phyloP scores from a whole-genome alignment of 2,329 filamentous ascomycete genomes.

The Hawksworthiomyces lignivorus region DNA sequence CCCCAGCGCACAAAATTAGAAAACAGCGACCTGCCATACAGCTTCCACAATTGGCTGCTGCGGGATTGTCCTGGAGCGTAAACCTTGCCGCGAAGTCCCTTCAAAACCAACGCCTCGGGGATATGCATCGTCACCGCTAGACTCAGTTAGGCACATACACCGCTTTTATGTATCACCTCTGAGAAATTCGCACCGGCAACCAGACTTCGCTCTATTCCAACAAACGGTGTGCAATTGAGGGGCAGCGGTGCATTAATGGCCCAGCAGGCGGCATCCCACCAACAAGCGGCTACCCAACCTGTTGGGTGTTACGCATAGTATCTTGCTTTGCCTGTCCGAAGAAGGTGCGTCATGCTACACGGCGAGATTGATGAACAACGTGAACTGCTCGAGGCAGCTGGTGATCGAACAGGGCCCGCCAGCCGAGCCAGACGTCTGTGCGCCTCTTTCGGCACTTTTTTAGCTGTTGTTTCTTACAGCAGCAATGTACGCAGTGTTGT shows the following conservation, averaged over 20 bases:
- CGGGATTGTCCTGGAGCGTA: too few species aligned
- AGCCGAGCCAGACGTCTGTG: conserved; percentile 23
- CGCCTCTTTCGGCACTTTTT: conserved; percentile 14
- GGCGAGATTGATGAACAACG: conserved; percentile 12
- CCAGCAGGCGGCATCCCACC: background rate
- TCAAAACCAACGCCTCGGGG: too few species aligned
- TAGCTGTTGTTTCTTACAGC: background rate
- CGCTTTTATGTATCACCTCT: background rate
- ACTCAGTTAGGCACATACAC: background rate
- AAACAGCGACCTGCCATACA: too few species aligned
- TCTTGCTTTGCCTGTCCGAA: background rate
- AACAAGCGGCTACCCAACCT: background rate
- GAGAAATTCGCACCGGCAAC: background rate
- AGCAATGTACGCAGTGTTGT: background rate
- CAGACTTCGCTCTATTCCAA: background rate
- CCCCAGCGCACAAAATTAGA: too few species aligned
- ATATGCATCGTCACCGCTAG: background rate
- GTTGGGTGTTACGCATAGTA: background rate
- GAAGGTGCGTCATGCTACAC: conserved; percentile 12
- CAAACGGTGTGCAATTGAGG: conserved; percentile 2
- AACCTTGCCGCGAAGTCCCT: too few species aligned
- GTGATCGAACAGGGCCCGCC: conserved; percentile 14
- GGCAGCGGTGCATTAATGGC: background rate
- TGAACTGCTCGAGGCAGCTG: conserved; percentile 13
- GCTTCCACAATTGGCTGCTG: too few species aligned